phyloP scores from a whole-genome alignment of 2,329 filamentous ascomycete genomes.

The Ophiocordyceps robertsii region DNA sequence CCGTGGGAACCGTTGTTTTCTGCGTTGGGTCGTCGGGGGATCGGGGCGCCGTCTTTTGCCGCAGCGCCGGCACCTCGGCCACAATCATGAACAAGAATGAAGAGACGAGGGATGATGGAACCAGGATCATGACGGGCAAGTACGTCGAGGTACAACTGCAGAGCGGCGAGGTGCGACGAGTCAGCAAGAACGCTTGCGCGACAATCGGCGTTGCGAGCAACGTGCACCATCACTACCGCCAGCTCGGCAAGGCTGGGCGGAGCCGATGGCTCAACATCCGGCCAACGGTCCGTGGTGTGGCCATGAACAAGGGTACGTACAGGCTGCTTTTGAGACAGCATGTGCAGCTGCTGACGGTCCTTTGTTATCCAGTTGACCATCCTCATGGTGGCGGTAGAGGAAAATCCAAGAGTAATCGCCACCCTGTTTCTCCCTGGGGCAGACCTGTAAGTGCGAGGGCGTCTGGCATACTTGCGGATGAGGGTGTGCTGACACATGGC shows the following conservation, averaged over 20 bases:
- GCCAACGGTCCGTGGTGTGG: conserved; percentile 90
- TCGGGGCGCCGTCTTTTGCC: conserved; percentile 76
- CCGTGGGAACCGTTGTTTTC: conserved; percentile 83
- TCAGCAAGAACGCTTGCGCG: conserved; percentile 84
- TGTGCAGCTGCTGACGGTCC: not conserved
- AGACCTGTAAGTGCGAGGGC: conserved; percentile 56
- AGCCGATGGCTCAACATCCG: conserved; percentile 88
- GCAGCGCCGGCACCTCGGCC: conserved; percentile 86
- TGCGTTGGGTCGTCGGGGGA: conserved; percentile 69
- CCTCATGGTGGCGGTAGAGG: conserved; percentile 97
- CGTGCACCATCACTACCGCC: conserved; percentile 75
- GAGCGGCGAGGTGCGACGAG: conserved; percentile 82
- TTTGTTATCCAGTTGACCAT: conserved; percentile 55
- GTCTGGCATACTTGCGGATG: not conserved
- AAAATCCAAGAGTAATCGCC: conserved; percentile 96
- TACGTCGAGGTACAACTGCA: conserved; percentile 78
- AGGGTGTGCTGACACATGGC: not conserved
- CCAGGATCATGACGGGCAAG: conserved; percentile 52
- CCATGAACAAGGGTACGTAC: conserved; percentile 82
- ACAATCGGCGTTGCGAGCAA: conserved; percentile 95
- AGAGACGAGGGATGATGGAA: conserved; percentile 46
- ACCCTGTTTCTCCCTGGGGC: conserved; percentile 95
- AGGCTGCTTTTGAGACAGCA: too few species aligned
- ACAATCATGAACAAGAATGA: conserved; percentile 84
- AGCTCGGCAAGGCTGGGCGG: conserved; percentile 89